Evolutionary conservation across 2,329 filamentous ascomycete genomes (phyloP).

Genomic region (Aphanoascus verrucosus): DNA sequence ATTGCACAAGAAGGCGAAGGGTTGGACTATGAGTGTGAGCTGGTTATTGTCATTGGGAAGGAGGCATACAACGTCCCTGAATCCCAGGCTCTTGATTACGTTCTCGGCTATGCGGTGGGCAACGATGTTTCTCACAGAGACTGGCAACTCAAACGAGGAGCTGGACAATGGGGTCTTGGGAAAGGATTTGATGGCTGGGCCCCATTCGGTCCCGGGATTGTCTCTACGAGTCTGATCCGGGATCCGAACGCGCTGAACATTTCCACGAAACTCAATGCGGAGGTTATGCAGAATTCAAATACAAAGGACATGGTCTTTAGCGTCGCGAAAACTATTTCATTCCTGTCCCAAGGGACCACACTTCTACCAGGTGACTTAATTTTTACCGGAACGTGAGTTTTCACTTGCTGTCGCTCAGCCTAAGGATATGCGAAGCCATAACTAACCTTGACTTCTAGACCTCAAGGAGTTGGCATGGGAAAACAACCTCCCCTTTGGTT

Average conservation of each 20-base stretch:
- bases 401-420: neutral
- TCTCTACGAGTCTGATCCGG: conserved; percentile 41
- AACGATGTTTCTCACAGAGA: conserved; percentile 74
- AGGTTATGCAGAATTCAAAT: conserved; percentile 39
- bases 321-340: conserved; percentile 37
- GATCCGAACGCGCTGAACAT: conserved; percentile 35
- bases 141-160: conserved; percentile 59
- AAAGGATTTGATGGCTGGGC: conserved; percentile 70
- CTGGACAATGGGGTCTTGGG: conserved; percentile 59
- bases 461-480: conserved; percentile 61
- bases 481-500: conserved; percentile 57
- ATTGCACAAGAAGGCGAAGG: conserved; percentile 56
- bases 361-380: conserved; percentile 34
- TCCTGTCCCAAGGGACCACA: conserved; percentile 37
- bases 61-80: conserved; percentile 55
- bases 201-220: conserved; percentile 61
- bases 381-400: conserved; percentile 37
- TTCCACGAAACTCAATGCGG: conserved; percentile 41
- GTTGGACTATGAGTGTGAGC: conserved; percentile 70
- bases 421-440: neutral
- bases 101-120: conserved; percentile 63
- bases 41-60: conserved; percentile 63
- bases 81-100: conserved; percentile 55
- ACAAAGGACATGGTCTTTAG: conserved; percentile 43
- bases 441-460: conserved; percentile 40